Percentiles rank a stretch among this genome's conserved stretches.
phyloP scores from a whole-genome alignment of 2,329 filamentous ascomycete species.

The Talaromyces sp. region DNA sequence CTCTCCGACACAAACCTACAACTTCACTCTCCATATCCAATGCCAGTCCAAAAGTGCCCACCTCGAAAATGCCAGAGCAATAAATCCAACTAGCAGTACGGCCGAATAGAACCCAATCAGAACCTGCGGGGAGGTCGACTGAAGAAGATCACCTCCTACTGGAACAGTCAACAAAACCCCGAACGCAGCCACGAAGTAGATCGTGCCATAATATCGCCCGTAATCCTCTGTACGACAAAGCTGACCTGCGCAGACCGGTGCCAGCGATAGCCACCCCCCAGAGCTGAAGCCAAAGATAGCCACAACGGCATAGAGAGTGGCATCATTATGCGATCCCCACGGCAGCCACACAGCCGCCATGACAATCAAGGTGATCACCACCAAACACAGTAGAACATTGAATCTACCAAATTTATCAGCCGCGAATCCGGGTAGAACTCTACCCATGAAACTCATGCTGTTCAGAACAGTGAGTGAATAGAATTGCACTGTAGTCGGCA shows the following conservation, averaged over 20 bases:
- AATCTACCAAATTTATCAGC: conserved; percentile 47
- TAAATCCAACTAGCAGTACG: conserved; percentile 36
- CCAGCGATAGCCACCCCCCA: conserved; percentile 47
- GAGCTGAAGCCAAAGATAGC: conserved; percentile 51
- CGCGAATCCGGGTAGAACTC: conserved; percentile 43
- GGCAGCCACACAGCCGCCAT: conserved; percentile 47
- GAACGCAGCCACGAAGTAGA: conserved; percentile 47
- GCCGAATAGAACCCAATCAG: conserved; percentile 48
- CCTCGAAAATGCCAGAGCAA: conserved; percentile 29
- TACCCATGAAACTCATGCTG: conserved; percentile 41
- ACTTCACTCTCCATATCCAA: conserved; percentile 38
- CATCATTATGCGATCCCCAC: conserved; percentile 39
- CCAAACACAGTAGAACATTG: conserved; percentile 42
- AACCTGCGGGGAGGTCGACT: conserved; percentile 43
- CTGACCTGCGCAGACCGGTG: conserved; percentile 46
- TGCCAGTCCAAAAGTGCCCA: conserved; percentile 38
- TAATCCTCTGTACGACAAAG: conserved; percentile 48
- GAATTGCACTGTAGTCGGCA: conserved; percentile 41
- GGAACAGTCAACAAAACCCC: conserved; percentile 47
- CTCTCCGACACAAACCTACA: conserved; percentile 19
- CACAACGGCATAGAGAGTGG: conserved; percentile 44
- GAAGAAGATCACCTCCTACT: conserved; percentile 45
- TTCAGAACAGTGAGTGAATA: conserved; percentile 47
- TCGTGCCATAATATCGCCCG: conserved; percentile 47
- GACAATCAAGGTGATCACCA: conserved; percentile 36